Evolutionary conservation across 2,329 filamentous ascomycete species (phyloP), one percentile per base, ranked within the genome.

Genomic region (Microdochium nivale): DNA sequence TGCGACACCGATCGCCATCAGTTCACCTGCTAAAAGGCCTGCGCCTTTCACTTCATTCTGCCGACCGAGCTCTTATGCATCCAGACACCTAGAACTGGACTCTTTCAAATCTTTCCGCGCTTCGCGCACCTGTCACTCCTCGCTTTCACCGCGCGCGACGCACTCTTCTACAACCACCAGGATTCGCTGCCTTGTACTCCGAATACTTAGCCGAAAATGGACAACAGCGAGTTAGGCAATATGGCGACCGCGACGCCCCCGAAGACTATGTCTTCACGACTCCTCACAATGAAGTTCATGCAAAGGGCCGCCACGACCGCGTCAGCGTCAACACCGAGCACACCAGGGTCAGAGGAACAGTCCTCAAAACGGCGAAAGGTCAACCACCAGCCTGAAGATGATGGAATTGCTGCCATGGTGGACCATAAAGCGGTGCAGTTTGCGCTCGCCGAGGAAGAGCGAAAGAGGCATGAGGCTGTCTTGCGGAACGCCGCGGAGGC

Each of bases 201-300:
- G 27, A 11, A 30, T n/a, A n/a, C n/a, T 5, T 30, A 30, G 11
- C 27, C 11, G 27, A 30, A 30, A 30, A 30, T 30, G 27, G 27
- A 30, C 27, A 30, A 30, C 27, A 30, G 11, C 27, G 27, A 5
- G 27, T 11, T 14, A 3, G 19, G 51, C 54, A 64, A 60, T 48
- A 76, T 78, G 67, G 68, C 77, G 59, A 70, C 77, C 54, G 70
- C 75, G 63, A 83, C 75, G 54, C 74, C 81, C 47, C 80, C 80
- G 30, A 87, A 86, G 68, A 78, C 77, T 47, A 90, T 95, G 83
- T 96, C 91, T 56, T 91, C 87, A 53, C 84, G 90, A 59, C 84
- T 96, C 48, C 77, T 95, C 64, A 91, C 88, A 35, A 96, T 96
- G 90, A 95, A 95, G 74, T 96, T 96, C 66, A 96, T 96, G 91